Conservation (phyloP, 257 asterid genomes). For the Penstemon davidsonii region DNA sequence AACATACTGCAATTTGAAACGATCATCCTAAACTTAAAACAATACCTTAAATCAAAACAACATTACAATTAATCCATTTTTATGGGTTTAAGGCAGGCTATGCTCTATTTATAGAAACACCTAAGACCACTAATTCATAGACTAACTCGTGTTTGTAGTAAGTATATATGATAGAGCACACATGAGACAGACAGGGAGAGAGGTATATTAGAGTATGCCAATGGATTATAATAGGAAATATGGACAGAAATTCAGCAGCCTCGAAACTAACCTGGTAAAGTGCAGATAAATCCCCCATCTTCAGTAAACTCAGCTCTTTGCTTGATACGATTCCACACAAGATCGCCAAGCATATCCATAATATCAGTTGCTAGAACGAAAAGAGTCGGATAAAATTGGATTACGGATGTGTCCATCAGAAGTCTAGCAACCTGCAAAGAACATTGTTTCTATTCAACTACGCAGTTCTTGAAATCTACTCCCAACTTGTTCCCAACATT, state of each 20-base stretch:
- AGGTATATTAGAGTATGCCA: constrained; percentile 6
- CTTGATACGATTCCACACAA: constrained; percentile 79
- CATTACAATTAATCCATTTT: not conserved
- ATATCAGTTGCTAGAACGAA: constrained; percentile 81
- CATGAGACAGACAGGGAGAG: not conserved
- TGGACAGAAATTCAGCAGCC: constrained; percentile 21
- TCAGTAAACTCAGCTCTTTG: constrained; percentile 61
- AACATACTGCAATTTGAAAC: constrained; percentile 13
- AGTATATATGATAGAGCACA: constrained; percentile 8
- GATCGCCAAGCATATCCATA: constrained; percentile 82
- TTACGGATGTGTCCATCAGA: constrained; percentile 64
- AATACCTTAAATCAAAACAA: constrained; percentile 9
- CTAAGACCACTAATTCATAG: constrained; percentile 9
- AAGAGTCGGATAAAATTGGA: constrained; percentile 78
- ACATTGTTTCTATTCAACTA: constrained; percentile 22
- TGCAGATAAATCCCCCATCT: constrained; percentile 46
- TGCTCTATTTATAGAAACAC: constrained; percentile 11
- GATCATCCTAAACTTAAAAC: constrained; percentile 15
- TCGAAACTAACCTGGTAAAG: constrained; percentile 55
- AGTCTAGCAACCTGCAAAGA: constrained; percentile 74
- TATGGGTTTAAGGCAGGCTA: not conserved
- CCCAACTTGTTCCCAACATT: no score
- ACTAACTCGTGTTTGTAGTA: not conserved
- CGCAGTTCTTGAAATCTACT: not conserved
- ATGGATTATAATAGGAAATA: constrained; percentile 14